phyloP scores from a whole-genome alignment of 1,139 yeast genomes.

The Scheffersomyces titani region DNA sequence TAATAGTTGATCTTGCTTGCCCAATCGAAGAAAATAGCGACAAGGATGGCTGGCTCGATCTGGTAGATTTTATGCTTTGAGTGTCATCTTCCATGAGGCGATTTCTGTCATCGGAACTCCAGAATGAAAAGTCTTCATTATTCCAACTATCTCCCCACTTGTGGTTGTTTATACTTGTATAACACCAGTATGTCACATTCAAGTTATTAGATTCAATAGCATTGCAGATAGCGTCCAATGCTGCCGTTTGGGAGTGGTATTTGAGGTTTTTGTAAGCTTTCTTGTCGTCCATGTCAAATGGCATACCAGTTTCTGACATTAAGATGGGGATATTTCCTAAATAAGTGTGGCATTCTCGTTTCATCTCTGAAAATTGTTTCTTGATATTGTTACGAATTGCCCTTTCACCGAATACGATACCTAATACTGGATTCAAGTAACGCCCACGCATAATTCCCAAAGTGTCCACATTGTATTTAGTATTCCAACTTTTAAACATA shows the following conservation, averaged over 20 bases:
- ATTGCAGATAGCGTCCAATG: constrained; percentile 77
- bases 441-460: constrained; percentile 83
- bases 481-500: constrained; percentile 85
- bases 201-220: constrained; percentile 76
- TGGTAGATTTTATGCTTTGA: background rate
- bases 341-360: constrained; percentile 56
- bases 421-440: constrained; percentile 74
- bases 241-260: constrained; percentile 72
- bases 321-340: constrained; percentile 72
- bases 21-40: background rate
- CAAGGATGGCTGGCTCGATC: constrained; percentile 1
- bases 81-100: constrained; percentile 15
- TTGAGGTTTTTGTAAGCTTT: constrained; percentile 65
- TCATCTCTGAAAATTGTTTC: constrained; percentile 65
- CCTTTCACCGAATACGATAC: constrained; percentile 76
- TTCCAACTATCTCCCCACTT: constrained; percentile 91
- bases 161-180: constrained; percentile 70
- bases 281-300: constrained; percentile 88
- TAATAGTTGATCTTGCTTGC: background rate
- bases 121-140: constrained; percentile 87
- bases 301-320: constrained; percentile 96
- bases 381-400: constrained; percentile 73
- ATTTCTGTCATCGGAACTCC: constrained; percentile 67
- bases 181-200: constrained; percentile 85
- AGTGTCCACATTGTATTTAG: constrained; percentile 79